A percentile compares a stretch with the other conserved stretches of the same genome.
Evolutionary conservation across 73 alveolate species (phyloP).

Genomic region (Paramecium caudatum): DNA sequence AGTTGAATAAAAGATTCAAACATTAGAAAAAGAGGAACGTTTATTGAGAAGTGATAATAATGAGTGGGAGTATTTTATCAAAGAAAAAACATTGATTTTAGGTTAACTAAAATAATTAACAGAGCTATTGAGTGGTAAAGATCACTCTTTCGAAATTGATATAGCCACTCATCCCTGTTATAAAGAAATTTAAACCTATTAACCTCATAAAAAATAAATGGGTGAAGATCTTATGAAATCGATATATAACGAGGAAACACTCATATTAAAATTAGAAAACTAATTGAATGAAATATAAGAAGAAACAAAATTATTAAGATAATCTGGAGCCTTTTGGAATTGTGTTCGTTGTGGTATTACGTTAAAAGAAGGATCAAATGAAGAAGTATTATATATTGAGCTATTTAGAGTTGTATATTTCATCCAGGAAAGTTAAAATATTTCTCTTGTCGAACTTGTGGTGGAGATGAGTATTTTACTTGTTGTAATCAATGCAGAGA

Average conservation of each 20-base stretch:
- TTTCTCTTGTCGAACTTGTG: conserved; percentile 85
- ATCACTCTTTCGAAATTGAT: conserved; percentile 64
- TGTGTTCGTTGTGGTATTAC: conserved; percentile 30
- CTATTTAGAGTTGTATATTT: conserved; percentile 71
- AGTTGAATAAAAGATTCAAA: conserved; percentile 9
- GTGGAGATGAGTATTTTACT: conserved; percentile 81
- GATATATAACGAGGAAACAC: background rate
- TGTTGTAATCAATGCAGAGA: conserved; percentile 82
- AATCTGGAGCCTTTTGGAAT: conserved; percentile 63
- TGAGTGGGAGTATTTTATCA: conserved; percentile 8
- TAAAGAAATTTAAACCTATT: background rate
- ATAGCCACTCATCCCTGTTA: conserved; percentile 1
- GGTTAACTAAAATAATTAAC: background rate
- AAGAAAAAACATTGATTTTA: background rate
- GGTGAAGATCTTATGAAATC: conserved; percentile 39
- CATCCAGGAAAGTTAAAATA: conserved; percentile 85
- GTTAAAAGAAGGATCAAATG: conserved; percentile 43
- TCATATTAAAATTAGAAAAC: background rate
- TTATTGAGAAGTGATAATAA: conserved; percentile 52
- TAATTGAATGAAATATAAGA: conserved; percentile 4
- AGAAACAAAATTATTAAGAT: background rate
- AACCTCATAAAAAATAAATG: background rate
- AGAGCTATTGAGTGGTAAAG: conserved; percentile 18
- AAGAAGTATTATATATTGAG: conserved; percentile 4
- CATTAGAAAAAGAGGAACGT: conserved; percentile 49